Percentiles rank a stretch among this genome's conserved stretches.
phyloP scores from a whole-genome alignment of 768 basidiomycete species.

The Mycena amicta region DNA sequence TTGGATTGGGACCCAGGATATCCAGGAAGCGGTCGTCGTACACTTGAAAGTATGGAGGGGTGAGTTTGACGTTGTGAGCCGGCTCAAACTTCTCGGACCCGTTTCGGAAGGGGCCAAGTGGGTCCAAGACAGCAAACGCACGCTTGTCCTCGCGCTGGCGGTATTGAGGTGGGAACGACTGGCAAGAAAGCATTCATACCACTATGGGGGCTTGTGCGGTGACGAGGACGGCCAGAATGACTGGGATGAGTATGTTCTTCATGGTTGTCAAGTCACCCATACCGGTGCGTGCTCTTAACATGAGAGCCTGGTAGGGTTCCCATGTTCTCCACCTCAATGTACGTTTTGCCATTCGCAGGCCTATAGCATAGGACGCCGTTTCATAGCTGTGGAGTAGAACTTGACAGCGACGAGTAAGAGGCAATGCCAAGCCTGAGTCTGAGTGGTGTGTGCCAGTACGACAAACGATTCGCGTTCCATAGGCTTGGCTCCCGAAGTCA shows the following conservation, averaged over 20 bases:
- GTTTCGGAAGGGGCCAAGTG: slow-evolving; percentile 22
- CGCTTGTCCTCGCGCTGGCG: slow-evolving; percentile 16
- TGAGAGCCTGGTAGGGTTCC: too few species aligned
- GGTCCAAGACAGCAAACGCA: slow-evolving; percentile 20
- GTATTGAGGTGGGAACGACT: neutral
- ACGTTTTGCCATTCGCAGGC: too few species aligned
- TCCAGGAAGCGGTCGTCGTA: slow-evolving; percentile 49
- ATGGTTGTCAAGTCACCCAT: neutral
- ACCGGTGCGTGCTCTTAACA: too few species aligned
- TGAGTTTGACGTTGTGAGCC: slow-evolving; percentile 46
- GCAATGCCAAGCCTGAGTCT: too few species aligned
- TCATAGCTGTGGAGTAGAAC: too few species aligned
- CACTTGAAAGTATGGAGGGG: slow-evolving; percentile 53
- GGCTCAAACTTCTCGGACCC: slow-evolving; percentile 41
- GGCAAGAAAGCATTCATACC: neutral
- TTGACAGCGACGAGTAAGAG: too few species aligned
- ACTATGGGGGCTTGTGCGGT: slow-evolving; percentile 1
- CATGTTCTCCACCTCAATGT: too few species aligned
- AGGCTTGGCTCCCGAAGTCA: too few species aligned
- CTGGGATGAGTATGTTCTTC: neutral
- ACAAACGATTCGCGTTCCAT: too few species aligned
- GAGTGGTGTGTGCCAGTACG: too few species aligned
- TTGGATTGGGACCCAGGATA: slow-evolving; percentile 47
- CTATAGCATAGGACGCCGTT: too few species aligned
- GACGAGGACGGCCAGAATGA: neutral